Base-by-base conservation (phyloP, 345 rosid genomes). In the Acer negundo region DNA sequence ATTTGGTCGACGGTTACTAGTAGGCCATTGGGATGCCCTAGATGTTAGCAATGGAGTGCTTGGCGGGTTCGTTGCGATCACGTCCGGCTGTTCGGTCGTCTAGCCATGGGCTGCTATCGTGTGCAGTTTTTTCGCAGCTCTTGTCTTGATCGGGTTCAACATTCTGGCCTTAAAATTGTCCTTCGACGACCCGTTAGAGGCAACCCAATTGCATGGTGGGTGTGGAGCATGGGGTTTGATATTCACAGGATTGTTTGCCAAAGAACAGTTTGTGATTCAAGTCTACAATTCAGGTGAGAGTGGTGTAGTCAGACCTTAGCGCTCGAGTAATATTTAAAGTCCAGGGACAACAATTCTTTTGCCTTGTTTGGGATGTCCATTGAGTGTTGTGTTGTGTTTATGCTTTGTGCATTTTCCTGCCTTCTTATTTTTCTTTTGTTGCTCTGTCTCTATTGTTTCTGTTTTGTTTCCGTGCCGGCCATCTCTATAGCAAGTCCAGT, bases 21-120 rank as follows among this genome's bases (percentile, higher is more conserved):
- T 84, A 4, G 92, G 90, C 66, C 90, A 82, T 49, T 89, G 93
- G 93, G 90, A 89, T n/a, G 87, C 90, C 28, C 75, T 87, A 35
- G 92, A 88, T 69, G 92, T 82, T 12, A 88, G 93, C 84, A 88
- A 89, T 28, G 90, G 93, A 10, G 68, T 88, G 72, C 84, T 88
- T 15, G 90, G 88, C 0, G 93, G 92, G 65, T 87, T 91, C 59
- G 89, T 87, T 0, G 91, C 93, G 2, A 89, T 91, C 67, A 83
- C 95, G 1, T 87, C 93, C 0, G 95, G 90, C 5, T 91, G 91
- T 72, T 76, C 93, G 2, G 94, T 86, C 44, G 94, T 87, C 1
- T 92, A 91, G 73, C 93, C 93, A 10, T 86, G 93, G 95, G 91
- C 93, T 0, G 93, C 95, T 19, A 85, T 89, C 0, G 84, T 89